Conservation (phyloP, 108 stramenopile species). For the Aurantiochytrium sp. region DNA sequence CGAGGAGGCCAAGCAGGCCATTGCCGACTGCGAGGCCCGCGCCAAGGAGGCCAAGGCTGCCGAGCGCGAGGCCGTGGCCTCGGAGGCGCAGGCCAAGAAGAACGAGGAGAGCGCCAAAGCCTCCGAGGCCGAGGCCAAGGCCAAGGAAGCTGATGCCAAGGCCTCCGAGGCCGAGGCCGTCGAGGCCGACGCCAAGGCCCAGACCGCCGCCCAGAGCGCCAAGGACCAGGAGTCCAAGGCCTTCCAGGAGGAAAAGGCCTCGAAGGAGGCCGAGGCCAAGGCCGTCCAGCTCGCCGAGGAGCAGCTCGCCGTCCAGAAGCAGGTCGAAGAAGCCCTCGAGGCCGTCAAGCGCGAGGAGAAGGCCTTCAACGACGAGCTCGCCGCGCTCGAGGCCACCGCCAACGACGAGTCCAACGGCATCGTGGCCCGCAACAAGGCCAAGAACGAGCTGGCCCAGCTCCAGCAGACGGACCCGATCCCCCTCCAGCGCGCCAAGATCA, state of each 20-base stretch:
- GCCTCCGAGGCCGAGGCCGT: not conserved
- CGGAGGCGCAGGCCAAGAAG: not conserved
- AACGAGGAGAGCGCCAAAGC: not conserved
- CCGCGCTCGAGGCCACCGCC: not conserved
- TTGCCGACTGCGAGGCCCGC: not conserved
- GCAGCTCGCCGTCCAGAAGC: constrained; percentile 10
- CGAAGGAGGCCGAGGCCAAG: constrained; percentile 11
- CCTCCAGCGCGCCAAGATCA: not conserved
- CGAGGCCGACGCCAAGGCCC: not conserved
- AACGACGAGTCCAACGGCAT: constrained; percentile 25
- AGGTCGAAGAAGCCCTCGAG: constrained; percentile 22
- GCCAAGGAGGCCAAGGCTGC: constrained; percentile 14
- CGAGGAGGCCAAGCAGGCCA: constrained; percentile 7
- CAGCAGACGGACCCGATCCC: constrained; percentile 1
- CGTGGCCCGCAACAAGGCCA: not conserved
- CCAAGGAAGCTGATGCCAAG: not conserved
- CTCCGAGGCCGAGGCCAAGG: not conserved
- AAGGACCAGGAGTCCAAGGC: not conserved
- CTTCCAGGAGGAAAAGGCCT: not conserved
- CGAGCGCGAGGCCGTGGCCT: not conserved
- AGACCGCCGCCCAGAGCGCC: not conserved
- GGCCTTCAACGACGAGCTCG: not conserved
- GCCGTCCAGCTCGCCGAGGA: constrained; percentile 21
- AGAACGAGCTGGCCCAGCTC: constrained; percentile 11
- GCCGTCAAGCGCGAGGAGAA: not conserved